A percentile compares a stretch with the other conserved stretches of the same genome.
phyloP scores from a whole-genome alignment of 495 filamentous ascomycete species.

The Aspergillus affinis region DNA sequence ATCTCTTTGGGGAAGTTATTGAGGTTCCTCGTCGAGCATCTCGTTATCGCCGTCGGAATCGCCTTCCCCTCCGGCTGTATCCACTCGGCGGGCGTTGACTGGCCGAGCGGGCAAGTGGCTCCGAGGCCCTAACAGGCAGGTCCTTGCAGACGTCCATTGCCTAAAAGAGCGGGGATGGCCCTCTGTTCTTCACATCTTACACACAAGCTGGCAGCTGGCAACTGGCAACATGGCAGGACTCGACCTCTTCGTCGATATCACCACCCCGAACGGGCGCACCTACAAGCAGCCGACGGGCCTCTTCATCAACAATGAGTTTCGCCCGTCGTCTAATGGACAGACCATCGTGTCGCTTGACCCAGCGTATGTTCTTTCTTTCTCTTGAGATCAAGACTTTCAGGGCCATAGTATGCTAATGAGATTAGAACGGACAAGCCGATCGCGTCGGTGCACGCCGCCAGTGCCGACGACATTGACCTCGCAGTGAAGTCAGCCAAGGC shows the following conservation, averaged over 20 bases:
- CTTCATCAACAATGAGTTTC: constrained; percentile 95
- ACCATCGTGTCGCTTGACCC: constrained; percentile 80
- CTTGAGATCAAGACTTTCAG: constrained; percentile 64
- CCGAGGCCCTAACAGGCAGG: neutral
- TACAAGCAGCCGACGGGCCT: constrained; percentile 79
- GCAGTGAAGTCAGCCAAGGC: constrained; percentile 81
- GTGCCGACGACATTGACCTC: constrained; percentile 73
- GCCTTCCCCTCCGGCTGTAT: constrained; percentile 1
- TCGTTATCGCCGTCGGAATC: constrained; percentile 3
- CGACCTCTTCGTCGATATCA: constrained; percentile 59
- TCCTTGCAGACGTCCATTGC: neutral
- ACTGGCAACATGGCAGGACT: constrained; percentile 2
- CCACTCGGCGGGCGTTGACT: neutral
- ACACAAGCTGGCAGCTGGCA: neutral
- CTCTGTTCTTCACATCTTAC: neutral
- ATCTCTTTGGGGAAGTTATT: neutral
- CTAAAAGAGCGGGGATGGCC: neutral
- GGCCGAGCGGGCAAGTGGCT: neutral
- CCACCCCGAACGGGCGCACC: constrained; percentile 82
- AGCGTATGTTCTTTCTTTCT: constrained; percentile 29
- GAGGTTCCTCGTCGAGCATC: neutral
- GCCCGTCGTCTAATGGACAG: constrained; percentile 66
- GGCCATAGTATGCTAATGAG: constrained; percentile 25
- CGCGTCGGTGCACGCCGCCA: constrained; percentile 77
- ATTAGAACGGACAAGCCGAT: constrained; percentile 83